Evolutionary conservation across 2,329 filamentous ascomycete species (phyloP), one percentile per base, ranked within the genome.

Genomic region (Juglanconis juglandina): DNA sequence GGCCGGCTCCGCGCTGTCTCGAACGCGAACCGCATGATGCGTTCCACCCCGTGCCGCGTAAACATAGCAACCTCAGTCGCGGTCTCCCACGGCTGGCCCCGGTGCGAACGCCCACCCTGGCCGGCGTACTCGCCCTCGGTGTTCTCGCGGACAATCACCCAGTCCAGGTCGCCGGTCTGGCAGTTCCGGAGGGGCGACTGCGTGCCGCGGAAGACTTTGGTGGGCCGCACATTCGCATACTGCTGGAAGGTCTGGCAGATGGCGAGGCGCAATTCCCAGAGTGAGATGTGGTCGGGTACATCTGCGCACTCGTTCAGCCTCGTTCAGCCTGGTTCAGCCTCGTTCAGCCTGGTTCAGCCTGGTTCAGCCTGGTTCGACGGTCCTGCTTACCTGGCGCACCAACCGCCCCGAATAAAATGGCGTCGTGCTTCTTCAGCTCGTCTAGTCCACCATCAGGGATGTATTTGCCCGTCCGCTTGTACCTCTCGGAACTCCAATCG

Each of bases 401-500:
- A 13, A 72, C 70, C 11, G 70, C 69, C 3, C 70, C 70, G 50
- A 72, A 72, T 6, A 71, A 61, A 41, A 71, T 69, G 59, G 70
- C 70, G 56, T 72, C 69, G 55, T 68, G 66, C 53, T 64, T 66
- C 59, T 62, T 79, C 64, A 88, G 73, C 55, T 77, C 69, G 3
- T 86, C 81, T 1, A 87, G 74, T 1, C 83, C 85, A 37, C 81
- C 84, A 30, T 84, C 80, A 0, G 85, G 84, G 8, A 88, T 87
- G 67, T 88, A 90, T 65, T 83, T 80, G 1, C 87, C 87, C 0
- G 81, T 86, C 68, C 81, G 80, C 69, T 87, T 87, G 72, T 87
- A 90, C 0, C 80, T 85, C 14, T 86, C 83, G 0, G 85, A 88
- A 65, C 82, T 86, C 87, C 87, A 90, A 70, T 88, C 85, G 83